Evolutionary conservation across 1,139 yeast genomes (phyloP), one percentile per base, ranked within the genome.

Genomic region (Debaryomyces robertsiae): DNA sequence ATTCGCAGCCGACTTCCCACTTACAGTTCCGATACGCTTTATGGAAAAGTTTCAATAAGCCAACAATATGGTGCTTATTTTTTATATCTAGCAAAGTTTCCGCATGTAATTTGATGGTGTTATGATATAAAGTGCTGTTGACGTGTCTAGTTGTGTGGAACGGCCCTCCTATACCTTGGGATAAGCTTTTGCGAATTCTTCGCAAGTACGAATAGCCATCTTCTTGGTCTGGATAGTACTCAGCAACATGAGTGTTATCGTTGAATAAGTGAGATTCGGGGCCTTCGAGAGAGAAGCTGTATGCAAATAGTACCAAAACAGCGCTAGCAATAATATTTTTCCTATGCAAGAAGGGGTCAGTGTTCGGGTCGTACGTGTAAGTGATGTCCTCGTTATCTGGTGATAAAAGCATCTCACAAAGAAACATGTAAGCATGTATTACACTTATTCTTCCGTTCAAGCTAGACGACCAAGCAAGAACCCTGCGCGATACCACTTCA

Each of bases 1-100:
- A 72, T 50, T 82, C 89, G 44, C 76, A 65, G 4, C 81, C 77
- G 27, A 81, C 66, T 40, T 79, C 81, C 82, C 84, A 82, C 49
- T 79, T 80, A 50, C 82, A 70, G 34, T 64, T 64, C 46, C 65
- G 56, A 47, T 78, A 63, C 43, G 67, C 64, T 4, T 64, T 60
- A 1, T 79, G 75, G 23, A 82, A 67, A 46, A 77, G 58, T 38
- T 67, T 69, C 47, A 83, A 65, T 32, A 83, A 58, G 0, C 89
- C 89, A 44, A 78, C 68, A 35, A 81, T 64, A 41, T 79, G 70
- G 44, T 72, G 72, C 49, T 70, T 69, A 39, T 72, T 65, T 15
- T 68, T 54, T 16, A 77, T 66, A 4, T 49, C 48, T 4, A 73
- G 71, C 32, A 79, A 54, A 39, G 71, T 57, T 40, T 73, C 64